These are phyloP conservation scores for Talaromyces sp. DNA, from an alignment of 2,329 filamentous ascomycete species.

Conservation along the genomic window DNA sequence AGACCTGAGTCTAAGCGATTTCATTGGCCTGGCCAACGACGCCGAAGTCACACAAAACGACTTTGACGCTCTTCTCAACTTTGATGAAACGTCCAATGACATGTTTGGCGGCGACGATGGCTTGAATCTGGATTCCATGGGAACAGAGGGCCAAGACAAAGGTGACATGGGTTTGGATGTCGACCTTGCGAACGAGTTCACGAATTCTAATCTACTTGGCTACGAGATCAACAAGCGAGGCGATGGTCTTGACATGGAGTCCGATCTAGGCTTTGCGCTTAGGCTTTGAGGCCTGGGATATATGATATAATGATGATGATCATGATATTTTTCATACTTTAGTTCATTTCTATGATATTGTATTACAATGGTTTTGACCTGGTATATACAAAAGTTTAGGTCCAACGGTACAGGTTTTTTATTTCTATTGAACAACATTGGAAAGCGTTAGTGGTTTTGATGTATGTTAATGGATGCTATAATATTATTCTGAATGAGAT, in stretches of 20 bases:
- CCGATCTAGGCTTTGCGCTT: constrained; percentile 7
- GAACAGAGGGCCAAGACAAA: background rate
- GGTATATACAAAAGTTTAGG: background rate
- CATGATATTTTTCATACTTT: background rate
- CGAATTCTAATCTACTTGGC: constrained; percentile 1
- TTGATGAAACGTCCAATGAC: constrained; percentile 36
- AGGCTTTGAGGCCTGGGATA: constrained; percentile 2
- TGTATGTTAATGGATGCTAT: background rate
- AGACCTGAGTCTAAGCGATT: constrained; percentile 33
- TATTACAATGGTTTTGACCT: background rate
- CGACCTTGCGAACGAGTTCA: background rate
- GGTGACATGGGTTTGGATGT: background rate
- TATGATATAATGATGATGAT: background rate
- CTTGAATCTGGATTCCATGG: background rate
- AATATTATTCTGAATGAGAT: background rate
- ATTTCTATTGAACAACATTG: too few species aligned
- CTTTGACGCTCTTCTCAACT: constrained; percentile 42
- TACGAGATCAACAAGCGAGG: constrained; percentile 6
- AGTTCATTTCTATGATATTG: background rate
- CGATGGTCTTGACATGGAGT: constrained; percentile 7
- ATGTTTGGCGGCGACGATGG: constrained; percentile 27
- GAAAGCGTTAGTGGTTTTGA: background rate
- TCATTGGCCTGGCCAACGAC: constrained; percentile 40
- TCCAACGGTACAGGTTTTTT: background rate
- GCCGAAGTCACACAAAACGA: constrained; percentile 41